These are phyloP conservation scores for Alternaria hordeiaustralica DNA, from an alignment of 2,329 filamentous ascomycete genomes.

Conservation along the genomic window DNA sequence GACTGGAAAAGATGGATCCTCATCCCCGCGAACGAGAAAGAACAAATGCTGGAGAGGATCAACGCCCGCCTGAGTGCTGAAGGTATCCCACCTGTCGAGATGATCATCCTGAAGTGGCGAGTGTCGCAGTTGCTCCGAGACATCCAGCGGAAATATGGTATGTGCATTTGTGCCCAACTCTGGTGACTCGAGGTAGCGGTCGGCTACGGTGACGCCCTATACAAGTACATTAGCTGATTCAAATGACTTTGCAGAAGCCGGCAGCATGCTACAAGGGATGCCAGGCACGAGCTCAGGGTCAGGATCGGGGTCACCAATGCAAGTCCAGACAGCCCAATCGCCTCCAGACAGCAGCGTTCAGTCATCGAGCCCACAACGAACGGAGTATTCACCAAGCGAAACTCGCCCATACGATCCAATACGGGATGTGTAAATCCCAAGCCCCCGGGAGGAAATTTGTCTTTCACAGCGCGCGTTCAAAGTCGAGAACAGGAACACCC, in stretches of 20 bases:
- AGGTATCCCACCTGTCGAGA: constrained; percentile 45
- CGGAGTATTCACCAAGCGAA: constrained; percentile 44
- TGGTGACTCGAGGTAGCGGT: constrained; percentile 25
- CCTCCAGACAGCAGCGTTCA: constrained; percentile 37
- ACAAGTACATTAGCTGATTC: constrained; percentile 39
- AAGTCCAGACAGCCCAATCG: constrained; percentile 33
- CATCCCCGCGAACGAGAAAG: constrained; percentile 47
- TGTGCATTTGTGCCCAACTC: constrained; percentile 29
- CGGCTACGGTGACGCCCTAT: constrained; percentile 23
- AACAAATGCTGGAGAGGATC: constrained; percentile 44
- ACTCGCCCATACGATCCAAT: constrained; percentile 46
- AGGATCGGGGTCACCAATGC: constrained; percentile 33
- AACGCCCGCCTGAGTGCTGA: constrained; percentile 43
- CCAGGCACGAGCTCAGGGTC: constrained; percentile 28
- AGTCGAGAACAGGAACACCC: constrained; percentile 15
- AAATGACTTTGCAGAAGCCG: constrained; percentile 43
- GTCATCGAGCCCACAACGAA: constrained; percentile 38
- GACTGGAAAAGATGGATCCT: constrained; percentile 48
- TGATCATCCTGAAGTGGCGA: constrained; percentile 49
- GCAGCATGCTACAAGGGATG: constrained; percentile 45
- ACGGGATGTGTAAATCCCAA: constrained; percentile 40
- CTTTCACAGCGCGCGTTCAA: constrained; percentile 24
- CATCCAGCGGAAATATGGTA: constrained; percentile 48
- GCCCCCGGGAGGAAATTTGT: constrained; percentile 22
- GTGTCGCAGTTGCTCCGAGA: constrained; percentile 46